Conservation (phyloP, 1,284 basidiomycete species). For the Microbotryum violaceum region DNA sequence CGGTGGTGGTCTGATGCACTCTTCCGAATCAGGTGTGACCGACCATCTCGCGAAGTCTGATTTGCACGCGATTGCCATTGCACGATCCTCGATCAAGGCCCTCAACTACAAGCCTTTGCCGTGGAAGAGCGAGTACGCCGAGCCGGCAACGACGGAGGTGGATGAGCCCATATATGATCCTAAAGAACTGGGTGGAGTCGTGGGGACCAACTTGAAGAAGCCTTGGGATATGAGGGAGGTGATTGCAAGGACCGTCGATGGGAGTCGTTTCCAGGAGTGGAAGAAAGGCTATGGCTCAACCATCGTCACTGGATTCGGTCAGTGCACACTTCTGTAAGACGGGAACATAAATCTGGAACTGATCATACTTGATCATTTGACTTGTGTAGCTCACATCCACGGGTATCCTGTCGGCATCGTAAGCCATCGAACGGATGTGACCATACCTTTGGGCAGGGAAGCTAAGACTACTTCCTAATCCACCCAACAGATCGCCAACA, state of each 20-base stretch:
- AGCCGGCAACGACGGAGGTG: conserved; percentile 35
- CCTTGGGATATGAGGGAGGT: conserved; percentile 89
- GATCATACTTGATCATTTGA: not conserved
- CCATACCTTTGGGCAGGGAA: no score
- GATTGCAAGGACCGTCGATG: conserved; percentile 83
- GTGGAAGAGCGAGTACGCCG: conserved; percentile 29
- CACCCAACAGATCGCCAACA: conserved; percentile 62
- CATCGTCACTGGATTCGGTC: conserved; percentile 64
- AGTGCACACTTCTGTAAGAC: conserved; percentile 32
- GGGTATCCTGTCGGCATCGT: conserved; percentile 51
- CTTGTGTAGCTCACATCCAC: conserved; percentile 60
- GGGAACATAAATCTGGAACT: no score
- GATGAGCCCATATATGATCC: conserved; percentile 73
- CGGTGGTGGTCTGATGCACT: conserved; percentile 86
- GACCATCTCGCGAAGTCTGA: conserved; percentile 86
- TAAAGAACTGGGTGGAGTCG: conserved; percentile 78
- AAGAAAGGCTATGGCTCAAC: conserved; percentile 85
- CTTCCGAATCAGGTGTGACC: conserved; percentile 83
- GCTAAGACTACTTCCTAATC: no score
- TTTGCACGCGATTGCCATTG: conserved; percentile 76
- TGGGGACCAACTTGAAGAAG: conserved; percentile 78
- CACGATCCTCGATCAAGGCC: conserved; percentile 71
- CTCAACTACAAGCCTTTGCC: conserved; percentile 45
- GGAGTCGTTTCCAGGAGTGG: conserved; percentile 86
- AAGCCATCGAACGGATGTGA: not conserved